A percentile compares a stretch with the other conserved stretches of the same genome.
These are phyloP conservation scores for Hyaloperonospora brassicae DNA, from an alignment of 352 stramenopile genomes.

Conservation along the genomic window DNA sequence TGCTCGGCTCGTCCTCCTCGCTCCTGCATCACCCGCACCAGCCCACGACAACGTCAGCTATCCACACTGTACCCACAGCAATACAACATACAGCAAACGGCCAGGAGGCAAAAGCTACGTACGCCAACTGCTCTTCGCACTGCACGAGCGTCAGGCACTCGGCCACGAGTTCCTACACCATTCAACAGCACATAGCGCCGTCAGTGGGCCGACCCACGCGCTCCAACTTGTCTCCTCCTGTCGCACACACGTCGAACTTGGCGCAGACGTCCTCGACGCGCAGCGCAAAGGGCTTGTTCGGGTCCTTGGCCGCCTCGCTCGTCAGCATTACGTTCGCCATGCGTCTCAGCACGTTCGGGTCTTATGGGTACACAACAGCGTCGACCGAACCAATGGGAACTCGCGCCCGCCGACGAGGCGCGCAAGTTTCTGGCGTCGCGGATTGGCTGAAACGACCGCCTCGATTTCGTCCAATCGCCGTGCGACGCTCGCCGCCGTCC, in stretches of 20 bases:
- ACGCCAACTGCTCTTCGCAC: slow-evolving; percentile 67
- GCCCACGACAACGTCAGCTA: background rate
- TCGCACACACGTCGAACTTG: slow-evolving; percentile 63
- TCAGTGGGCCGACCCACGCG: slow-evolving; percentile 4
- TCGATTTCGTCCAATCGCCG: slow-evolving; percentile 15
- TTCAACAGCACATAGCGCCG: slow-evolving; percentile 2
- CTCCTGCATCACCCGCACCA: slow-evolving; percentile 12
- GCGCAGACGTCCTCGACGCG: slow-evolving; percentile 77
- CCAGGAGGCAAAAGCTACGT: slow-evolving; percentile 8
- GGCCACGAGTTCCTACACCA: slow-evolving; percentile 50
- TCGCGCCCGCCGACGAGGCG: background rate
- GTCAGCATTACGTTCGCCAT: slow-evolving; percentile 87
- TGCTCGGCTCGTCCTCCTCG: slow-evolving; percentile 27
- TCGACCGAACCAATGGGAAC: background rate
- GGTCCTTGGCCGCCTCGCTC: slow-evolving; percentile 83
- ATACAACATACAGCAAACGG: background rate
- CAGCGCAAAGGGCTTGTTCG: slow-evolving; percentile 82
- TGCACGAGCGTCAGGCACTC: slow-evolving; percentile 73
- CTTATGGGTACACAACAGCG: too few relatives aligned
- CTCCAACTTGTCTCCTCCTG: background rate
- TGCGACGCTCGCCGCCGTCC: background rate
- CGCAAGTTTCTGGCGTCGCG: background rate
- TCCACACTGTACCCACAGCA: background rate
- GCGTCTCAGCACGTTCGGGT: background rate
- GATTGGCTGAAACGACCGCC: slow-evolving; percentile 3